Conservation (phyloP, 2,329 filamentous ascomycete genomes). For the Fusarium tuaranense region DNA sequence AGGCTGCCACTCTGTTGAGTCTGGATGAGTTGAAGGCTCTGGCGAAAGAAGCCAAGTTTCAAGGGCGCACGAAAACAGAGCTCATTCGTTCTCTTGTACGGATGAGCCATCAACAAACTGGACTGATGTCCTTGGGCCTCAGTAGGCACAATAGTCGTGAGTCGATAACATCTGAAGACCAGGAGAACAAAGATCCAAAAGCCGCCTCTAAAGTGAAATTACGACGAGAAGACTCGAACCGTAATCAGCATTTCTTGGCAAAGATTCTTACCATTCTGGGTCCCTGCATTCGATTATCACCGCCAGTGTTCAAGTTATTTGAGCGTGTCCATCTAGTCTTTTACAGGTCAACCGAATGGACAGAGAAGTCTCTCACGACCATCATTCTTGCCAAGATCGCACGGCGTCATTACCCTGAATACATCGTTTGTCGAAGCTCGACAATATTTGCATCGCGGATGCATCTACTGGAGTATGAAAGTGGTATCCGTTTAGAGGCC, state of each 20-base stretch:
- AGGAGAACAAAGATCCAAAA: conserved; percentile 48
- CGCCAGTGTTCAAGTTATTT: conserved; percentile 81
- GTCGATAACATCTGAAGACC: conserved; percentile 60
- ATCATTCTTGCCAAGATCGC: conserved; percentile 95
- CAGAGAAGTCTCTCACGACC: conserved; percentile 93
- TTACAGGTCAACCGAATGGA: conserved; percentile 96
- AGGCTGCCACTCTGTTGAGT: conserved; percentile 84
- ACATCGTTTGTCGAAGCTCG: conserved; percentile 88
- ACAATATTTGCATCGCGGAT: conserved; percentile 87
- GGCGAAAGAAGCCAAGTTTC: conserved; percentile 87
- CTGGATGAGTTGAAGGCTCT: conserved; percentile 88
- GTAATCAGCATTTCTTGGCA: conserved; percentile 78
- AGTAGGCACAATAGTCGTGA: conserved; percentile 72
- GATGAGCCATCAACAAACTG: conserved; percentile 79
- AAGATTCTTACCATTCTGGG: conserved; percentile 85
- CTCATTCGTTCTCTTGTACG: conserved; percentile 79
- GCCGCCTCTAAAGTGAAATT: conserved; percentile 23
- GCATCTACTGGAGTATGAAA: conserved; percentile 88
- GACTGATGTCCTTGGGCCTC: conserved; percentile 77
- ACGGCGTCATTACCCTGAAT: conserved; percentile 86
- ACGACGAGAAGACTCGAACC: conserved; percentile 62
- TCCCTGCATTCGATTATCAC: conserved; percentile 84
- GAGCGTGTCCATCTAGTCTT: conserved; percentile 96
- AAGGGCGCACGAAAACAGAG: conserved; percentile 89
- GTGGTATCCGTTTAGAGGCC: conserved; percentile 83